A percentile compares a stretch with the other conserved stretches of the same genome.
Conservation (phyloP, 495 filamentous ascomycete genomes). For the Jackrogersella multiformis region DNA sequence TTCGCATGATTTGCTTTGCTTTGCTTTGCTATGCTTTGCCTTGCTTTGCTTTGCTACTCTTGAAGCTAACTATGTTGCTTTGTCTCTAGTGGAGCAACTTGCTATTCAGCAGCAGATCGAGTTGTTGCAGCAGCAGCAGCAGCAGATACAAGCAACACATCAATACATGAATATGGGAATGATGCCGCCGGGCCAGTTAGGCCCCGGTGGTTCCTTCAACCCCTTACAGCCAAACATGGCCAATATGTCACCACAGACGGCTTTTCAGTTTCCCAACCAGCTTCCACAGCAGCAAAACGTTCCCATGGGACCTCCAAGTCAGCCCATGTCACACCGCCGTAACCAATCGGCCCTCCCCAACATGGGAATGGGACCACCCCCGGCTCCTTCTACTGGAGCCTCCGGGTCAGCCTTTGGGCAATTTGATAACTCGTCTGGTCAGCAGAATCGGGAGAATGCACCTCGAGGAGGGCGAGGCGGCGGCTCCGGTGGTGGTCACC, state of each 20-base stretch:
- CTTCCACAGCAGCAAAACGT: conserved; percentile 72
- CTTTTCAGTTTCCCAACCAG: conserved; percentile 91
- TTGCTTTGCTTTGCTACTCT: no score
- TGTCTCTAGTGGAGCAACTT: conserved; percentile 87
- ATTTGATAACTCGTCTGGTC: conserved; percentile 69
- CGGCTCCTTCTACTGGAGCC: conserved; percentile 94
- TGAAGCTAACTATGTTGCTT: conserved; percentile 44
- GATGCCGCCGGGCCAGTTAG: conserved; percentile 83
- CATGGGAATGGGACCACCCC: conserved; percentile 91
- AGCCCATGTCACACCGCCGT: conserved; percentile 88
- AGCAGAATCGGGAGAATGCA: conserved; percentile 72
- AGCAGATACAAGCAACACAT: conserved; percentile 94
- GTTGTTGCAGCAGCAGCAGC: conserved; percentile 95
- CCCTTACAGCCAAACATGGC: conserved; percentile 70
- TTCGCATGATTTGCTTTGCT: neutral
- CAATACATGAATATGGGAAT: conserved; percentile 98
- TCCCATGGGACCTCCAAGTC: conserved; percentile 78
- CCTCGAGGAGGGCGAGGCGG: conserved; percentile 80
- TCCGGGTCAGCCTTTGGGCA: conserved; percentile 84
- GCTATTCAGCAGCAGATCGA: conserved; percentile 99
- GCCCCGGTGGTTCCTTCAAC: conserved; percentile 72
- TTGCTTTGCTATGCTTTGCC: no score
- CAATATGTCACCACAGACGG: conserved; percentile 82
- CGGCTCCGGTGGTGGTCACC: conserved; percentile 84
- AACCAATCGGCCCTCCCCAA: conserved; percentile 97